These are phyloP conservation scores for Gliomastix tumulicola DNA, from an alignment of 2,329 filamentous ascomycete species.

Conservation along the genomic window DNA sequence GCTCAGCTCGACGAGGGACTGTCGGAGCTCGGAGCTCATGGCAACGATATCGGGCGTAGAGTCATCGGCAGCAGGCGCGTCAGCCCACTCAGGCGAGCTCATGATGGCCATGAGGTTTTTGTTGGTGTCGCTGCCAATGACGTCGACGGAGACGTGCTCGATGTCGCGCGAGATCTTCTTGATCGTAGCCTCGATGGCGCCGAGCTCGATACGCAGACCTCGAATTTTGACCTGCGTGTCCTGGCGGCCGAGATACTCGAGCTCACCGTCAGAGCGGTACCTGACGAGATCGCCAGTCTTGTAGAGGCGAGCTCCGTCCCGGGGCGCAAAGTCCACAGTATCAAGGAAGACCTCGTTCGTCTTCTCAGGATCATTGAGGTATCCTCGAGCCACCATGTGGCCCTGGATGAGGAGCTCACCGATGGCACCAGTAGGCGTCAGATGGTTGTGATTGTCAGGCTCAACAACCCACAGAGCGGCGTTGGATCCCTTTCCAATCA, in stretches of 20 bases:
- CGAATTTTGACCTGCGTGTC: constrained; percentile 12
- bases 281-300: constrained; percentile 10
- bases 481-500: constrained; percentile 6
- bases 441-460: constrained; percentile 12
- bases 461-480: constrained; percentile 28
- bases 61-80: background rate
- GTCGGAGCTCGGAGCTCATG: background rate
- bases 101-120: background rate
- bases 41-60: too few species aligned
- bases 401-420: constrained; percentile 42
- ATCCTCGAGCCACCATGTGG: constrained; percentile 46
- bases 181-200: constrained; percentile 8
- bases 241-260: constrained; percentile 10
- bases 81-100: background rate
- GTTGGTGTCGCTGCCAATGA: background rate
- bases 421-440: constrained; percentile 13
- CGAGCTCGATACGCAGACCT: constrained; percentile 11
- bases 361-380: constrained; percentile 42
- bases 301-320: constrained; percentile 16
- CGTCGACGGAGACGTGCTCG: constrained; percentile 1
- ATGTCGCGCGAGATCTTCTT: constrained; percentile 1
- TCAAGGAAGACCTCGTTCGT: constrained; percentile 41
- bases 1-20: background rate
- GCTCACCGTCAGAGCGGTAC: constrained; percentile 7
- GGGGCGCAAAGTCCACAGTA: constrained; percentile 35